Evolutionary conservation across 2,329 filamentous ascomycete genomes (phyloP).

Genomic region (Trichoderma pleuroti): DNA sequence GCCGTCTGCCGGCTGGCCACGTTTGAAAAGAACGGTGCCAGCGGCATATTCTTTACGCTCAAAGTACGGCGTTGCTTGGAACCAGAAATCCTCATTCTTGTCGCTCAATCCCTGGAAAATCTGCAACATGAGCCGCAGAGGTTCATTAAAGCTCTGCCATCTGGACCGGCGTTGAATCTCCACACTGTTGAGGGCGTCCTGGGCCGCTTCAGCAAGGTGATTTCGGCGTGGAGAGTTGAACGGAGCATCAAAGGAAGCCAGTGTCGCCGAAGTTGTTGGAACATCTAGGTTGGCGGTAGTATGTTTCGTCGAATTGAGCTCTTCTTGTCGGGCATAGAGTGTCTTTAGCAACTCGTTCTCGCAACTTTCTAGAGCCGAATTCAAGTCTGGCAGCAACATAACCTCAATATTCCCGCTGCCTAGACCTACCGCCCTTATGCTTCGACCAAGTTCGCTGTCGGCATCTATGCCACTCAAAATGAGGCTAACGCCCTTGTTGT

Average conservation of each 20-base stretch:
- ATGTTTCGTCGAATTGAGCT: constrained; percentile 46
- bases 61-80: constrained; percentile 74
- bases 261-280: constrained; percentile 35
- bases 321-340: constrained; percentile 68
- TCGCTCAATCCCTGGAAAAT: constrained; percentile 87
- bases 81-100: constrained; percentile 95
- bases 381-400: constrained; percentile 80
- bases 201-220: constrained; percentile 75
- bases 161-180: constrained; percentile 58
- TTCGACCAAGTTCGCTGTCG: constrained; percentile 70
- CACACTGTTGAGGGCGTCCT: constrained; percentile 66
- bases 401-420: constrained; percentile 70
- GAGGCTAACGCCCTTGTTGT: constrained; percentile 72
- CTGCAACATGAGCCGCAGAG: constrained; percentile 85
- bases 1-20: constrained; percentile 71
- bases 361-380: constrained; percentile 88
- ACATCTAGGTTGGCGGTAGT: constrained; percentile 47
- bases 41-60: constrained; percentile 61
- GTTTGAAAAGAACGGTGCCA: constrained; percentile 71
- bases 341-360: constrained; percentile 90
- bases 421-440: constrained; percentile 79
- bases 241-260: constrained; percentile 37
- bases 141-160: constrained; percentile 86
- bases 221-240: constrained; percentile 78
- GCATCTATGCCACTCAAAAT: constrained; percentile 80